A percentile compares a stretch with the other conserved stretches of the same genome.
These are phyloP conservation scores for Barnettozyma hawaiiensis DNA, from an alignment of 1,139 yeast genomes.

Conservation along the genomic window DNA sequence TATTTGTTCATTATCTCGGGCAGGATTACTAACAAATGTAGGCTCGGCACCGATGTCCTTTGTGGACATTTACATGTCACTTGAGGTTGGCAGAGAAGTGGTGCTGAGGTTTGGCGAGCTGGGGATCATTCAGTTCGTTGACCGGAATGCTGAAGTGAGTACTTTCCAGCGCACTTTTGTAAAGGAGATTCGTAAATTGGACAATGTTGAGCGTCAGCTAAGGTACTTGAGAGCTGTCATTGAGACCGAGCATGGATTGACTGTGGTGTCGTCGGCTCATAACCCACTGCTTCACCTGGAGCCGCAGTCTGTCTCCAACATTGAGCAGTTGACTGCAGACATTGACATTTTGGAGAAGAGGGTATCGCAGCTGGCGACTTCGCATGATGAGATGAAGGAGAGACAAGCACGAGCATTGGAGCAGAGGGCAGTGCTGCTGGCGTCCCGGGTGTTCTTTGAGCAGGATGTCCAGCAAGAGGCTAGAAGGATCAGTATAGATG, in stretches of 20 bases:
- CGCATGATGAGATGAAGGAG: constrained; percentile 34
- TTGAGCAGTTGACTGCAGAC: constrained; percentile 38
- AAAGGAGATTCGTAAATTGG: constrained; percentile 59
- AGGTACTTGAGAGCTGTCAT: constrained; percentile 44
- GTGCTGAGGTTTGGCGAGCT: constrained; percentile 60
- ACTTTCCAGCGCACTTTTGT: constrained; percentile 73
- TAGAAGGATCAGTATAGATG: constrained; percentile 34
- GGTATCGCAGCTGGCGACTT: constrained; percentile 40
- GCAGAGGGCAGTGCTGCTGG: constrained; percentile 45
- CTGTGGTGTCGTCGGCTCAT: constrained; percentile 17
- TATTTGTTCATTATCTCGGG: too few relatives aligned
- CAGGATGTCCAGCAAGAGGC: constrained; percentile 20
- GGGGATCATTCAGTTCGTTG: constrained; percentile 63
- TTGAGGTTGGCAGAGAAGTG: constrained; percentile 63
- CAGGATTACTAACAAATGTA: constrained; percentile 11
- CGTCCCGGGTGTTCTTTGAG: constrained; percentile 36
- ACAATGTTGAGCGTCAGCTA: constrained; percentile 63
- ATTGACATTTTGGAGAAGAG: constrained; percentile 38
- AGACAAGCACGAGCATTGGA: constrained; percentile 37
- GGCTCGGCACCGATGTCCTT: constrained; percentile 78
- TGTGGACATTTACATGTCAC: constrained; percentile 66
- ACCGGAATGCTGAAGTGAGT: constrained; percentile 58
- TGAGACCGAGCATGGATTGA: constrained; percentile 28
- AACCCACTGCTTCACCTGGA: constrained; percentile 15
- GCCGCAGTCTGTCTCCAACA: constrained; percentile 31